Evolutionary conservation across 2,329 filamentous ascomycete genomes (phyloP), one percentile per base, ranked within the genome.

Genomic region (Chlorencoelia australis): DNA sequence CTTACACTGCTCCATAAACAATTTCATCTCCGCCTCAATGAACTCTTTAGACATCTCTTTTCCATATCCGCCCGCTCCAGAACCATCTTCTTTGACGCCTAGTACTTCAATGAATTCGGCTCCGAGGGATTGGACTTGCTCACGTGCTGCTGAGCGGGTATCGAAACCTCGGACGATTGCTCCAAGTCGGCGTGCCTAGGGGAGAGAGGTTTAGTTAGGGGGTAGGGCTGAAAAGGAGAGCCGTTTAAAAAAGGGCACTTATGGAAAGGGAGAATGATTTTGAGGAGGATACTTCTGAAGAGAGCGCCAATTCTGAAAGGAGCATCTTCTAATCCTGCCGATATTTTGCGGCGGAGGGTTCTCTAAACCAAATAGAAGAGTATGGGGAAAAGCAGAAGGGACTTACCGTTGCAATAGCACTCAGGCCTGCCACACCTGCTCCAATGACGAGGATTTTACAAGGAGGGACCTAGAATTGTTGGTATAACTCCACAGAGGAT

Each of bases 1-100:
- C 41, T 75, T 73, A 43, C 82, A 83, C 58, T 94, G 87, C 48
- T 91, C 82, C 56, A 83, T 77, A 61, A 94, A 94, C 0, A 94
- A 69, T 58, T 84, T 88, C 85, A 93, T 93, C 58, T 94, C 85
- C 5, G 86, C 86, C 42, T 86, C 84, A 56, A 91, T 86, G 53
- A 94, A 94, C 48, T 89, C 86, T 53, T 89, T 87, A 37, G 84
- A 91, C 86, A 94, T 94, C 54, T 88, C 84, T 54, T 94, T 94
- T 35, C 84, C 85, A 53, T 94, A 94, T 11, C 87, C 87, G 18
- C 87, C 86, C 7, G 82, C 77, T 2, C 85, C 86, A 9, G 81
- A 77, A 2, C 87, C 87, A 42, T 91, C 85, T 60, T 94, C 87
- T 47, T 89, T 59, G 15, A 94, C 68, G 10, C 85, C 80, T n/a